These are phyloP conservation scores for Multifurca ochricompacta DNA, from an alignment of 768 basidiomycete genomes.

Conservation along the genomic window DNA sequence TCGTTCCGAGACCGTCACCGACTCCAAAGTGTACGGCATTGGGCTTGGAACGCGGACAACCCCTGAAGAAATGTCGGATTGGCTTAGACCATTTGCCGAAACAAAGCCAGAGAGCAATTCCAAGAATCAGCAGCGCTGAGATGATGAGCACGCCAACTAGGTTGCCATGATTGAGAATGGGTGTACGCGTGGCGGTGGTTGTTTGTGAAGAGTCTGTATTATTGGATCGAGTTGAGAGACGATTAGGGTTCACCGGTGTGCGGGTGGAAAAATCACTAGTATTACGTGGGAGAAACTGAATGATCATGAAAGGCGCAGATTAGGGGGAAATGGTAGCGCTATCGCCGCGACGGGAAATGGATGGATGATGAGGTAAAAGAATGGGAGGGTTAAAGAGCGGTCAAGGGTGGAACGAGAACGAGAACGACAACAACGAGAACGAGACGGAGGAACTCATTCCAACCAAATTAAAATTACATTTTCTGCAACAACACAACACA, in stretches of 20 bases:
- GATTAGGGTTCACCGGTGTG: not conserved
- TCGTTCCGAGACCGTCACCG: not conserved
- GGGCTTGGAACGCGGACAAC: not conserved
- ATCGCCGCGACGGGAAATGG: no score
- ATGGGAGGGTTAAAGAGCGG: not conserved
- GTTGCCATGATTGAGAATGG: slow-evolving; percentile 20
- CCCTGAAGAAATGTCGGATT: slow-evolving; percentile 13
- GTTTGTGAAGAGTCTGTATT: not conserved
- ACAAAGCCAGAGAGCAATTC: slow-evolving; percentile 23
- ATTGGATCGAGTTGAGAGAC: not conserved
- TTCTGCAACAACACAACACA: no score
- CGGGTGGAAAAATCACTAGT: not conserved
- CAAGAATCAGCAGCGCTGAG: slow-evolving; percentile 16
- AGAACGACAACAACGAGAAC: not conserved
- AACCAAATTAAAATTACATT: no score
- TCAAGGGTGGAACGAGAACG: not conserved
- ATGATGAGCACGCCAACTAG: slow-evolving; percentile 25
- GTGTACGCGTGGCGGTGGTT: not conserved
- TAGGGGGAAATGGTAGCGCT: not conserved
- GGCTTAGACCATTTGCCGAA: slow-evolving; percentile 24
- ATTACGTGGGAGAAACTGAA: slow-evolving; percentile 2
- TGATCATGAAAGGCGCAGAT: slow-evolving; percentile 1
- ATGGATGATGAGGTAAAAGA: no score
- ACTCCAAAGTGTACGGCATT: not conserved
- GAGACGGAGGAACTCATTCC: not conserved